Conservation (phyloP, 495 filamentous ascomycete species). For the Neurospora tetrasperma region DNA sequence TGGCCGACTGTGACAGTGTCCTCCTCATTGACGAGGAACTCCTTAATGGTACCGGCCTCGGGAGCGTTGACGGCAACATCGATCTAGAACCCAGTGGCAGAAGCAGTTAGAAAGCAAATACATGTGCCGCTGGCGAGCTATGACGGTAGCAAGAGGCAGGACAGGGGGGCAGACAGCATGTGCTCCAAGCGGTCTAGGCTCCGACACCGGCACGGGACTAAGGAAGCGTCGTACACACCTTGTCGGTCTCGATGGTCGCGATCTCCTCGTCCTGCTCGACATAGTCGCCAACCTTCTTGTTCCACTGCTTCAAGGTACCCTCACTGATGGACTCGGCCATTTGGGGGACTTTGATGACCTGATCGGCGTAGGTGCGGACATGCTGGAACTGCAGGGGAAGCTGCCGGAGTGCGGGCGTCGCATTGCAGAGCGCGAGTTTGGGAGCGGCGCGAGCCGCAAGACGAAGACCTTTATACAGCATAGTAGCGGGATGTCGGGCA, state of each 20-base stretch:
- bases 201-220: background rate
- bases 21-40: slow-evolving; percentile 86
- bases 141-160: background rate
- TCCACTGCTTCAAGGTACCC: slow-evolving; percentile 92
- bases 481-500: slow-evolving; percentile 17
- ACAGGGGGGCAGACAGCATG: background rate
- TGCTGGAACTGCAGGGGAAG: slow-evolving; percentile 39
- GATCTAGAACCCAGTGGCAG: slow-evolving; percentile 48
- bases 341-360: slow-evolving; percentile 82
- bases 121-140: background rate
- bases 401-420: slow-evolving; percentile 29
- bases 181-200: background rate
- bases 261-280: slow-evolving; percentile 97
- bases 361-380: slow-evolving; percentile 56
- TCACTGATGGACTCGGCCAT: slow-evolving; percentile 99
- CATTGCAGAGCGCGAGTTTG: slow-evolving; percentile 16
- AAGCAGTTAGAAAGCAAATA: background rate
- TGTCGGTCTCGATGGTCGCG: slow-evolving; percentile 99
- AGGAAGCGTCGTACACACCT: slow-evolving; percentile 46
- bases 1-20: slow-evolving; percentile 95
- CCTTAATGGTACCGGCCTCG: slow-evolving; percentile 80
- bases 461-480: slow-evolving; percentile 41
- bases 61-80: slow-evolving; percentile 94
- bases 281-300: slow-evolving; percentile 88
- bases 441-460: slow-evolving; percentile 38